Base-by-base conservation (phyloP, 2,329 filamentous ascomycete genomes). In the Cucurbitaria berberidis region DNA sequence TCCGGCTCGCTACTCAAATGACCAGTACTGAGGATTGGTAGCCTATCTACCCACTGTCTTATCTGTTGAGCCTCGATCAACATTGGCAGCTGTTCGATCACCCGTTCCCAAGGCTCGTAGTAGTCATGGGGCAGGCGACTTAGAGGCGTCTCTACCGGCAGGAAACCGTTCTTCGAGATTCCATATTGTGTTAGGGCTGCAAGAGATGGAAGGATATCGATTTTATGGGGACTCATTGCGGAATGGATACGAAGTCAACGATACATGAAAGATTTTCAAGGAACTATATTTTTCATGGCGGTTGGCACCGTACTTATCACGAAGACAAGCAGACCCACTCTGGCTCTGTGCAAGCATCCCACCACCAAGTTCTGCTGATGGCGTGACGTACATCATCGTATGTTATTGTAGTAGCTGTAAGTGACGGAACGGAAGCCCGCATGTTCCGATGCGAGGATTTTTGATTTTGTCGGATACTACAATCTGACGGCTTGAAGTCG, bases 51-150 rank as follows among this genome's bases (percentile, higher is more conserved):
- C 56, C 89, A 84, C 45, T 84, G 82, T 41, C 90, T 86, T 53
- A 96, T 81, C 48, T 89, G 85, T 68, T 87, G 88, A 72, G 84
- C 91, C 48, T 93, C 82, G 46, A 96, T 85, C 45, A 96, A 80
- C 1, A 84, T 82, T 72, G 93, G 91, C 15, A 96, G 80, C 66
- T 93, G 91, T 57, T 86, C 82, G 34, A 86, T 84, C 43, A 95
- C 84, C 39, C 86, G 82, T 76, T 96, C 92, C 92, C 92, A 96
- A 70, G 90, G 89, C 74, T 89, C 87, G 76, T 96, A 96, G 77
- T 95, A 95, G 3, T 87, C 85, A 64, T 96, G 88, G 13, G 90
- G 87, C 13, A 96, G 84, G 50, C 84, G 81, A 53, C 86, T 85
- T 57, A 96, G 78, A 29, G 91, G 91, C 24, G 87, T 76, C 57